phyloP scores from a whole-genome alignment of 495 filamentous ascomycete species.

The Aspergillus coremiiformis region DNA sequence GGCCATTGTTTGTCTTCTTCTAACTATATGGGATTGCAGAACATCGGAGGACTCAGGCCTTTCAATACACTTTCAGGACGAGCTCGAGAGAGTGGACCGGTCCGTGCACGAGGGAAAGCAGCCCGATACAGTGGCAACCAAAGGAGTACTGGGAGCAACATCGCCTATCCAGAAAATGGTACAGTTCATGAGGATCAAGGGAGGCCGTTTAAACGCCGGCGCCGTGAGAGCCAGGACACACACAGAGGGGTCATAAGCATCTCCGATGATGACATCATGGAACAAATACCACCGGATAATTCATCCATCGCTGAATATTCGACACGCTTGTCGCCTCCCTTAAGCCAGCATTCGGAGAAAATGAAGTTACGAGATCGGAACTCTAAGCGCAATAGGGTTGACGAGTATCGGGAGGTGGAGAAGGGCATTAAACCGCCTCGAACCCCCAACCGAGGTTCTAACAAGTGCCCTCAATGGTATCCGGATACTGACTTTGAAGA shows the following conservation, averaged over 20 bases:
- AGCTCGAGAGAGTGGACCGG: slow-evolving; percentile 32
- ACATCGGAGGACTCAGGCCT: slow-evolving; percentile 17
- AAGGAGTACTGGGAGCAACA: neutral
- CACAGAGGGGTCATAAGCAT: neutral
- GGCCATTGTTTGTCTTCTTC: neutral
- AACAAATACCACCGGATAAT: slow-evolving; percentile 7
- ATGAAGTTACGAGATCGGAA: slow-evolving; percentile 7
- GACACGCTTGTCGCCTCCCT: slow-evolving; percentile 15
- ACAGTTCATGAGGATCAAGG: slow-evolving; percentile 14
- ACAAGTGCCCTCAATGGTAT: neutral
- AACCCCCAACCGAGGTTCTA: neutral
- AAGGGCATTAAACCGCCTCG: slow-evolving; percentile 7
- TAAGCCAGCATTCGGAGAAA: slow-evolving; percentile 14
- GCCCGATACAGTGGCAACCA: neutral
- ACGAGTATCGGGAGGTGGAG: slow-evolving; percentile 23
- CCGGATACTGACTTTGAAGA: slow-evolving; percentile 15
- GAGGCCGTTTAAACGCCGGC: slow-evolving; percentile 28
- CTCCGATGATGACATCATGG: slow-evolving; percentile 11
- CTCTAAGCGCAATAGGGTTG: neutral
- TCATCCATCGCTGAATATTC: slow-evolving; percentile 7
- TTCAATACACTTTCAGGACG: slow-evolving; percentile 25
- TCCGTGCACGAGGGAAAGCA: slow-evolving; percentile 25
- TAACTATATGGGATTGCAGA: slow-evolving; percentile 3
- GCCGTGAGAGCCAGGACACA: slow-evolving; percentile 14
- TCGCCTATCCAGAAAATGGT: slow-evolving; percentile 5